Base-by-base conservation (phyloP, 2,329 filamentous ascomycete genomes). In the Lasiodiplodia hormozganensis region DNA sequence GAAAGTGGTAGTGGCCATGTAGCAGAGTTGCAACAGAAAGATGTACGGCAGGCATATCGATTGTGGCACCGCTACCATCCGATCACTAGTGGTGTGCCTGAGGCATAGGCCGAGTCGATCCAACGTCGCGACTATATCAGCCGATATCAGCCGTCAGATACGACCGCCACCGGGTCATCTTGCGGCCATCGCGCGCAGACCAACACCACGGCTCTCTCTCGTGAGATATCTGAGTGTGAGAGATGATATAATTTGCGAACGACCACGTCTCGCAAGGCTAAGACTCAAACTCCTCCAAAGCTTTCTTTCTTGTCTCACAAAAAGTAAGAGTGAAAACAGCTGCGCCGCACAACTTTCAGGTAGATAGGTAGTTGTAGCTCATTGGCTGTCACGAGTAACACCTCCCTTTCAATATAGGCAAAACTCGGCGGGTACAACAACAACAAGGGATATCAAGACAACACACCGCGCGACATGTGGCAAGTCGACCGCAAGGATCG, bases 1-100 rank as follows among this genome's bases (percentile, higher is more conserved):
- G 28, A 21, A 36, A 52, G 18, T 12, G 47, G 28, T 4, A 16
- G 31, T 28, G 11, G 23, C n/a, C 43, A 47, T 64, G 60, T 64
- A 52, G 25, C 60, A 52, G 47, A 64, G 28, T 64, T 64, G 60
- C 43, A 64, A 64, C 47, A 38, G 47, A 52, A 51, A 52, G 60
- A 64, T 64, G 60, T 38, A 64, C 47, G 7, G n/a, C 60, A 64
- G 43, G 31, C 38, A 60, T 18, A 31, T 36, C 25, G 21, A 62
- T 21, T 43, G 43, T 62, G 57, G 57, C 57, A 62, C 51, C 25
- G 47, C 47, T 34, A 51, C 16, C 31, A n/a, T 1, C 40, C 47
- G n/a, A 38, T 49, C 28, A 8, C 28, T 52, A 52, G 28, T 36
- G 60, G 28, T 16, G 31, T 25, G 60, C 47, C 16, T 53, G 21